phyloP scores from a whole-genome alignment of 495 filamentous ascomycete genomes.

The Penicillium crystallinum region DNA sequence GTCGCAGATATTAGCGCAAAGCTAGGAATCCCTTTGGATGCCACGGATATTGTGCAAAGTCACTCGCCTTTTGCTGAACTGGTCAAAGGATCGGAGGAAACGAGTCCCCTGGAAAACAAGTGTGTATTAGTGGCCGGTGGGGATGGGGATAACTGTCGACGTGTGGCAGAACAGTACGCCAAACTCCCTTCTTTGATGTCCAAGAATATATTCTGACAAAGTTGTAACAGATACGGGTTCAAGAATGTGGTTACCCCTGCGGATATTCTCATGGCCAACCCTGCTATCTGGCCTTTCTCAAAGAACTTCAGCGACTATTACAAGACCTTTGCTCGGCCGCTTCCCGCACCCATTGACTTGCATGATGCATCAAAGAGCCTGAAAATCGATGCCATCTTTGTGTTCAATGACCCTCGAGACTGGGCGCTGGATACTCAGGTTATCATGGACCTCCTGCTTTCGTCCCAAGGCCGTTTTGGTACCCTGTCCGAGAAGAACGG shows the following conservation, averaged over 20 bases:
- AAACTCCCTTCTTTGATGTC: background rate
- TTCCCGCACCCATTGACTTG: conserved; percentile 38
- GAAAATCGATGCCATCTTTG: conserved; percentile 78
- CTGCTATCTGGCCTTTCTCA: conserved; percentile 76
- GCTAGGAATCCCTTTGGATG: conserved; percentile 54
- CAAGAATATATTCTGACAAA: background rate
- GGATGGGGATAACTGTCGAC: conserved; percentile 66
- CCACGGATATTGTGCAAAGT: conserved; percentile 70
- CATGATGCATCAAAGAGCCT: conserved; percentile 43
- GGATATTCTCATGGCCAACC: conserved; percentile 72
- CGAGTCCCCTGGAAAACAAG: conserved; percentile 54
- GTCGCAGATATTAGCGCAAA: conserved; percentile 63
- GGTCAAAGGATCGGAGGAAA: conserved; percentile 34
- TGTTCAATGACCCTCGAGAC: conserved; percentile 89
- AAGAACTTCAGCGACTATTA: conserved; percentile 56
- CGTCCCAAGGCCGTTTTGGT: conserved; percentile 65
- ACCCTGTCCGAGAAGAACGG: conserved; percentile 63
- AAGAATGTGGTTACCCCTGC: conserved; percentile 75
- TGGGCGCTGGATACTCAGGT: conserved; percentile 87
- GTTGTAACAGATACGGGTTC: conserved; percentile 67
- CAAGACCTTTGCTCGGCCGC: conserved; percentile 54
- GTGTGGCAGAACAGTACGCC: conserved; percentile 60
- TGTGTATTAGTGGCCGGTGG: conserved; percentile 79
- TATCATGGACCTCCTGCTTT: conserved; percentile 75
- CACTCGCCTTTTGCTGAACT: conserved; percentile 73